A percentile compares a stretch with the other conserved stretches of the same genome.
These are phyloP conservation scores for Ilyonectria robusta DNA, from an alignment of 2,329 filamentous ascomycete species.

Conservation along the genomic window DNA sequence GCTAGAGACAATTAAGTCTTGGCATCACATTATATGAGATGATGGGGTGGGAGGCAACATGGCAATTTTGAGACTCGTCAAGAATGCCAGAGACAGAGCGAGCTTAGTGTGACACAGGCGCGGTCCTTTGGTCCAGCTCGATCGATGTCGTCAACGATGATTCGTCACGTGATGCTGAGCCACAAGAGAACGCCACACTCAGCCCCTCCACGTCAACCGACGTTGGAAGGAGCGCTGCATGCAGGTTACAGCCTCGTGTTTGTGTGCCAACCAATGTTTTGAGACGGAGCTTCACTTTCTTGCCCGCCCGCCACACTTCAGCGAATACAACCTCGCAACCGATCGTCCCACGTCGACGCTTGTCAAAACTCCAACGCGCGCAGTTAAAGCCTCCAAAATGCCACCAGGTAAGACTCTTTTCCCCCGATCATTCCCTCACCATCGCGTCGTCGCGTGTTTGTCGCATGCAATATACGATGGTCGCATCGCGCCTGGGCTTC, in stretches of 20 bases:
- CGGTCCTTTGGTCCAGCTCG: not conserved
- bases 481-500: slow-evolving; percentile 28
- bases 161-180: slow-evolving; percentile 1
- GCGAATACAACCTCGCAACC: not conserved
- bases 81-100: not conserved
- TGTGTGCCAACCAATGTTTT: slow-evolving; percentile 2
- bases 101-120: not conserved
- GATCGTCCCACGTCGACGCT: not conserved
- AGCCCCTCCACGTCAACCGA: not conserved
- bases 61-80: not conserved
- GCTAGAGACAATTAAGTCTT: not conserved
- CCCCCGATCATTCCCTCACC: not conserved
- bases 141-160: not conserved
- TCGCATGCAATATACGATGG: slow-evolving; percentile 19
- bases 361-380: not conserved
- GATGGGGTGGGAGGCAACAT: not conserved
- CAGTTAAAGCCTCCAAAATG: slow-evolving; percentile 35
- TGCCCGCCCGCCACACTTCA: not conserved
- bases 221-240: slow-evolving; percentile 7
- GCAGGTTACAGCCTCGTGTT: slow-evolving; percentile 2
- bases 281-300: slow-evolving; percentile 9
- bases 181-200: slow-evolving; percentile 12
- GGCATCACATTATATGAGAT: not conserved
- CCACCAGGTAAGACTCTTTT: slow-evolving; percentile 44
- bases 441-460: slow-evolving; percentile 3